Evolutionary conservation across 176 grass and related monocot genomes (phyloP).

Genomic region (Saccharum spontaneum): DNA sequence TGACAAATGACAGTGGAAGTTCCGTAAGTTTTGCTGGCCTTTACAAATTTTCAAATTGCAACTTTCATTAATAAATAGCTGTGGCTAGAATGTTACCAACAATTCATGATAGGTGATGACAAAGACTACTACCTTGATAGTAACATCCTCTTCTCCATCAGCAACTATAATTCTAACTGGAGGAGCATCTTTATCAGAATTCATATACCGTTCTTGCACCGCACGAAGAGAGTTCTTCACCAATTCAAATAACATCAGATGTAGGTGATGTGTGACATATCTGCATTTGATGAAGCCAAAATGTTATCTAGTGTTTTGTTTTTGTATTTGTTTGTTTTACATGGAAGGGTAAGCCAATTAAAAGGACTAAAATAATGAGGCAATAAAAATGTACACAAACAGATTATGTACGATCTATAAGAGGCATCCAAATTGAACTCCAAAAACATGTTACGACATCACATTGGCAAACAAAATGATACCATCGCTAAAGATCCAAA

Average conservation of each 20-base stretch:
- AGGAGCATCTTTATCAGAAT: slow-evolving; percentile 79
- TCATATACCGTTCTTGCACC: slow-evolving; percentile 84
- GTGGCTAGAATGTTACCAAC: neutral
- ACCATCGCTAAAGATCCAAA: neutral
- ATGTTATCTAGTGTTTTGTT: neutral
- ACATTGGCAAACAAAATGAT: neutral
- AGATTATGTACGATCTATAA: neutral
- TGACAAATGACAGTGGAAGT: neutral
- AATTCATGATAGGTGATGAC: neutral
- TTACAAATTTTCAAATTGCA: slow-evolving; percentile 5
- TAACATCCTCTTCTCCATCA: slow-evolving; percentile 92
- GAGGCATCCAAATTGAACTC: neutral
- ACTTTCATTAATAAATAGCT: neutral
- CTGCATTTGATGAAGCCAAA: slow-evolving; percentile 45
- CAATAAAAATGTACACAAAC: slow-evolving; percentile 16
- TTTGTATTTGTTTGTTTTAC: neutral
- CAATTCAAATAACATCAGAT: slow-evolving; percentile 96
- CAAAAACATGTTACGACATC: neutral
- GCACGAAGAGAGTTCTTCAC: slow-evolving; percentile 97
- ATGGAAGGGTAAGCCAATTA: slow-evolving; percentile 9
- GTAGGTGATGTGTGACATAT: slow-evolving; percentile 76
- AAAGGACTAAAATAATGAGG: neutral
- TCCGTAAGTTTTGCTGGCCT: neutral
- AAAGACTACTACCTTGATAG: slow-evolving; percentile 73
- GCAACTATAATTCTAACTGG: slow-evolving; percentile 92